A percentile compares a stretch with the other conserved stretches of the same genome.
These are phyloP conservation scores for Paulownia fortunei DNA, from an alignment of 257 asterid species.

Conservation along the genomic window DNA sequence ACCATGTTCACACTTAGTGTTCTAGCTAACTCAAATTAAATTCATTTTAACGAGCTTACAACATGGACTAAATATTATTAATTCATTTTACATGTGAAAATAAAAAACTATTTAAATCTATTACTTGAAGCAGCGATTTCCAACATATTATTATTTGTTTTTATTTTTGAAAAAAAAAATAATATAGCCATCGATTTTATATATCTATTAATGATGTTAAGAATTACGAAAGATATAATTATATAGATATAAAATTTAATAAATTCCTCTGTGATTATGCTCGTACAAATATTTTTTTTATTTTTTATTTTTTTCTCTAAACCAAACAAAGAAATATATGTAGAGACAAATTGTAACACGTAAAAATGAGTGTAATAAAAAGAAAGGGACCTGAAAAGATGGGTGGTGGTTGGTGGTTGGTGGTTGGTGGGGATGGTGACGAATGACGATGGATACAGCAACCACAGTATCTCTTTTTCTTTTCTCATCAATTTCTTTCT, in stretches of 20 bases:
- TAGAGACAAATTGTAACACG: neutral
- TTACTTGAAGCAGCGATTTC: too few relatives aligned
- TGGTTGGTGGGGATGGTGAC: conserved; percentile 45
- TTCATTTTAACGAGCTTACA: neutral
- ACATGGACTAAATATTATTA: neutral
- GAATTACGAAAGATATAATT: too few relatives aligned
- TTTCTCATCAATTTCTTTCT: conserved; percentile 13
- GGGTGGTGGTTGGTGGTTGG: conserved; percentile 37
- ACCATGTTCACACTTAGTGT: neutral
- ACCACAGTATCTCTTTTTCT: conserved; percentile 21
- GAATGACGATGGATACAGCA: conserved; percentile 28
- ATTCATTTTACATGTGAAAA: neutral
- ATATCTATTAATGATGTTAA: too few relatives aligned
- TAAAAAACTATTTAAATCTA: neutral
- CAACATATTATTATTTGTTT: too few relatives aligned
- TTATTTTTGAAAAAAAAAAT: too few relatives aligned
- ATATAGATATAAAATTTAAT: too few relatives aligned
- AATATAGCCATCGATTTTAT: too few relatives aligned
- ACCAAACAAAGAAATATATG: too few relatives aligned
- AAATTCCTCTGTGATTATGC: too few relatives aligned
- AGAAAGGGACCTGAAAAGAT: neutral
- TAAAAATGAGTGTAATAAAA: neutral
- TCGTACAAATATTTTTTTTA: too few relatives aligned
- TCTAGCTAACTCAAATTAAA: neutral
- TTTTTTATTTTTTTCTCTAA: too few relatives aligned